phyloP scores from a whole-genome alignment of 1,139 yeast species.

The Pichia sp. region DNA sequence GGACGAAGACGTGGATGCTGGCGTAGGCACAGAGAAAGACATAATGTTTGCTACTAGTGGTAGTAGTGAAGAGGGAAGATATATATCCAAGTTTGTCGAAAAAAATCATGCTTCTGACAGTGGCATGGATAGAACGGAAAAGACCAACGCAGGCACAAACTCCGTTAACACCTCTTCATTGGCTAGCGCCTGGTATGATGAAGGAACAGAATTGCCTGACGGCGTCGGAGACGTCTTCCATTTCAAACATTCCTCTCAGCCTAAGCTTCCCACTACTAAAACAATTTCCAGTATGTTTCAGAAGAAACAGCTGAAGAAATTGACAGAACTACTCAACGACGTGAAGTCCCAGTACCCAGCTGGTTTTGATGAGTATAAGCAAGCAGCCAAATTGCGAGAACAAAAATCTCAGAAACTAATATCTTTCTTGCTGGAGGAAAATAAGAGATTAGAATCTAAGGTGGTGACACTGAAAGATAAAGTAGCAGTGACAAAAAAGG shows the following conservation, averaged over 20 bases:
- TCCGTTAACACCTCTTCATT: too few species aligned
- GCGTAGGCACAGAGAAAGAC: too few species aligned
- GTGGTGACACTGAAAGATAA: slow-evolving; percentile 14
- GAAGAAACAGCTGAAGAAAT: slow-evolving; percentile 23
- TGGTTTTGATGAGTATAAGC: slow-evolving; percentile 24
- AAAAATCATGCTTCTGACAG: too few species aligned
- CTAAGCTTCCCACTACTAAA: not conserved
- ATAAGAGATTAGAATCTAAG: slow-evolving; percentile 19
- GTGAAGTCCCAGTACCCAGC: slow-evolving; percentile 24
- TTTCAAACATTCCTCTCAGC: not conserved
- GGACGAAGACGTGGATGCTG: too few species aligned
- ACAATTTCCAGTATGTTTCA: slow-evolving; percentile 17
- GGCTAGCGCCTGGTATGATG: too few species aligned
- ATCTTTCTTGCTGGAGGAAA: slow-evolving; percentile 23
- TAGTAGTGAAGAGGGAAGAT: too few species aligned
- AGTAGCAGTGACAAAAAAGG: slow-evolving; percentile 5
- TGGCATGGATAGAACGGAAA: too few species aligned
- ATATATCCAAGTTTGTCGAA: too few species aligned
- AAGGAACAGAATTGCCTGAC: too few species aligned
- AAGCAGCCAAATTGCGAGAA: slow-evolving; percentile 21
- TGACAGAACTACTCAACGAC: slow-evolving; percentile 22
- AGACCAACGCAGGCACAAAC: too few species aligned
- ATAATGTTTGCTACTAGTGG: too few species aligned
- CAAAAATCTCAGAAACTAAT: slow-evolving; percentile 24
- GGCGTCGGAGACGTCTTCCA: too few species aligned